These are phyloP conservation scores for Dendrobium nobile DNA, from an alignment of 106 monocot genomes.

Conservation along the genomic window DNA sequence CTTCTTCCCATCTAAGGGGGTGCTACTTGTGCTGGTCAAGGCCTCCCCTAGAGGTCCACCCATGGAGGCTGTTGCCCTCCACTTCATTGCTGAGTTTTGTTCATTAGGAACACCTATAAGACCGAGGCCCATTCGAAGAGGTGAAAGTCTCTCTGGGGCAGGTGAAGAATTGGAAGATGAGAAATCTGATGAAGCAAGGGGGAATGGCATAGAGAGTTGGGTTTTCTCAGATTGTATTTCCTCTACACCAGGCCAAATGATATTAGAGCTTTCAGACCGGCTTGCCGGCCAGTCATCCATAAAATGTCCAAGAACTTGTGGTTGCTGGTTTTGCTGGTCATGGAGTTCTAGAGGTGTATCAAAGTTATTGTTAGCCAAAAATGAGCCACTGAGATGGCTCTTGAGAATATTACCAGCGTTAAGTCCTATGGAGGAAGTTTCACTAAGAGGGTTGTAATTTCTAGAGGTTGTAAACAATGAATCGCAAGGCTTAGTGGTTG, in stretches of 20 bases:
- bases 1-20: conserved; percentile 14
- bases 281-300: conserved; percentile 33
- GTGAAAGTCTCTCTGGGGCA: conserved; percentile 22
- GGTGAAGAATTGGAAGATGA: conserved; percentile 31
- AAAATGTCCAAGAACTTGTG: conserved; percentile 27
- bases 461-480: conserved; percentile 10
- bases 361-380: conserved; percentile 10
- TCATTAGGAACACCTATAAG: conserved; percentile 13
- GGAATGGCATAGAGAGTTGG: conserved; percentile 48
- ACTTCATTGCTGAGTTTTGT: conserved; percentile 12
- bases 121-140: conserved; percentile 30
- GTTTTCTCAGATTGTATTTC: conserved; percentile 27
- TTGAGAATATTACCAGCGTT: conserved; percentile 14
- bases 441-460: conserved; percentile 6
- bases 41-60: conserved; percentile 82
- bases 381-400: conserved; percentile 16
- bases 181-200: conserved; percentile 28
- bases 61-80: conserved; percentile 29
- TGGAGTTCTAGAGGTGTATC: conserved; percentile 11
- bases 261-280: conserved; percentile 20
- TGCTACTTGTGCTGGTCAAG: conserved; percentile 37
- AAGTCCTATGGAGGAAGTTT: conserved; percentile 12
- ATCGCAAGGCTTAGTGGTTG: conserved; percentile 9
- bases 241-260: conserved; percentile 26
- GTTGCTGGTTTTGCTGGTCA: conserved; percentile 22